Base-by-base conservation (phyloP, 2,329 filamentous ascomycete species). In the Cladosporium sp. region DNA sequence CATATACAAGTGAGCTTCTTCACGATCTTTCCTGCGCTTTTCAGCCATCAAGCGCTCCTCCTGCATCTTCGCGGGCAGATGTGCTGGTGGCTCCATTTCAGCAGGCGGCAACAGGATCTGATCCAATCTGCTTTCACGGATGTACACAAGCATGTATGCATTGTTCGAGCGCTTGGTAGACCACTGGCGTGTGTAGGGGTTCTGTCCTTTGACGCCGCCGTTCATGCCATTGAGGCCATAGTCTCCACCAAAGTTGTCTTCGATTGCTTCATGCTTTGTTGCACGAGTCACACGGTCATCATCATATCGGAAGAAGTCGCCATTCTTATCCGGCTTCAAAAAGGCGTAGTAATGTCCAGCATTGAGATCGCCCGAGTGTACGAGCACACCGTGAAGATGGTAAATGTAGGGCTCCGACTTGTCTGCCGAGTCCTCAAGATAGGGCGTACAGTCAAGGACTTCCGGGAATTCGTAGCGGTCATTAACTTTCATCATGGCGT, bases 401-500 rank as follows among this genome's bases (percentile, higher is more conserved):
- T 99, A 99, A 51, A 88, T 85, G 88, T 93, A 98, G 1, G 93
- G 83, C 75, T 98, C 93, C 0, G 92, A 95, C 76, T 84, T 91
- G 76, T 97, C 93, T 28, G 92, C 92, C 67, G 92, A 89, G 26
- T 92, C 89, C 14, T 92, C 90, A 23, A 99, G 86, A 76, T 95
- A 99, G 0, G 93, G 93, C 0, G 91, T 84, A 7, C 93, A 92
- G 75, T 96, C 91, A 73, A 93, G 92, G 65, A 86, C 81, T 67
- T 96, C 91, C 1, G 92, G 92, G 70, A 95, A 96, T 74, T 96
- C 92, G 80, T 95, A 94, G 65, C 92, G 88, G 72, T 96, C 92
- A 73, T 96, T 96, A 76, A 99, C 93, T 81, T 99, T 99, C 90
- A 96, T 97, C 91, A 98, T 97, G 69, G 92, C 93, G 75, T 98